Conservation (phyloP, 2,329 filamentous ascomycete species). For the Trichophyton schoenleinii region DNA sequence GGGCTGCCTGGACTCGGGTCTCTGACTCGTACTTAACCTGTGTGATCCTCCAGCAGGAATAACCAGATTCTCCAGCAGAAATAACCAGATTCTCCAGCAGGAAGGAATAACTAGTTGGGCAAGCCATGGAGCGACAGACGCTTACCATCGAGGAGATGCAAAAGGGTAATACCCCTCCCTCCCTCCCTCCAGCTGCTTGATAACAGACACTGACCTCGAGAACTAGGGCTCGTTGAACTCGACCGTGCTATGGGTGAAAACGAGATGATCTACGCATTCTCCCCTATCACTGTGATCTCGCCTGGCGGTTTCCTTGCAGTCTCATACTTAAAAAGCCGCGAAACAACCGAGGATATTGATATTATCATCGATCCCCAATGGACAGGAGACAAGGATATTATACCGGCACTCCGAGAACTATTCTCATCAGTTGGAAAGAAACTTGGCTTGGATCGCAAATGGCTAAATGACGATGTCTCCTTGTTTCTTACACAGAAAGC, state of each 20-base stretch:
- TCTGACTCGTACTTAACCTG: no score
- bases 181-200: neutral
- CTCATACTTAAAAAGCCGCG: conserved; percentile 8
- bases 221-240: conserved; percentile 8
- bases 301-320: conserved; percentile 12
- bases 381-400: conserved; percentile 23
- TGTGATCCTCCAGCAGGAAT: no score
- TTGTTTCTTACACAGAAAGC: conserved; percentile 18
- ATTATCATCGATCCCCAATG: conserved; percentile 17
- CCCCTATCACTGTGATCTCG: conserved; percentile 11
- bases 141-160: neutral
- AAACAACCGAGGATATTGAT: conserved; percentile 11
- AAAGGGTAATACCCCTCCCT: neutral
- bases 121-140: neutral
- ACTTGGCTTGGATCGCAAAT: conserved; percentile 16
- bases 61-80: no score
- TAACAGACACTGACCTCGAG: neutral
- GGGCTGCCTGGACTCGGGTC: no score
- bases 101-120: no score
- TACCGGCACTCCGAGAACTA: conserved; percentile 18
- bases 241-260: conserved; percentile 22
- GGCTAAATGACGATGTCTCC: conserved; percentile 24
- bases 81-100: no score
- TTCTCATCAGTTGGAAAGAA: conserved; percentile 17
- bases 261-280: conserved; percentile 2